Evolutionary conservation across 495 filamentous ascomycete species (phyloP).

Genomic region (Podospora anserina): DNA sequence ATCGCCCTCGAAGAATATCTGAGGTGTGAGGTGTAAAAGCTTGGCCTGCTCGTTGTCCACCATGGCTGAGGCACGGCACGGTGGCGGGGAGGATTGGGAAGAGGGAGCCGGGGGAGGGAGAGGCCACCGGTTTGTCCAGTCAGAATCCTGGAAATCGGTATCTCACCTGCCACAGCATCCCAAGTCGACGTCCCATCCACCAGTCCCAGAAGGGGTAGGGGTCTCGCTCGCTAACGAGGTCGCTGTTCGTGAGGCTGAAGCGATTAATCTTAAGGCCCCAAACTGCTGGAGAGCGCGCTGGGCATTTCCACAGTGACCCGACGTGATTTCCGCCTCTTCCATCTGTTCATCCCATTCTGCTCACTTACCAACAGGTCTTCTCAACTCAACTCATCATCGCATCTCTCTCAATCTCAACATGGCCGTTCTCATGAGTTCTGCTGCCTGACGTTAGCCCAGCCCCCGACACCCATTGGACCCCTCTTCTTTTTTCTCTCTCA

Average conservation of each 20-base stretch:
- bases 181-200: neutral
- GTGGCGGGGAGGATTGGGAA: neutral
- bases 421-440: neutral
- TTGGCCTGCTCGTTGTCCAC: neutral
- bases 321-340: constrained; percentile 5
- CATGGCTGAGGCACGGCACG: neutral
- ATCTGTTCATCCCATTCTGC: constrained; percentile 1
- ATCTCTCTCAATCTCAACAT: neutral
- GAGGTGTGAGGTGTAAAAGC: no score
- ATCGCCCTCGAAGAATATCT: no score
- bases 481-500: neutral
- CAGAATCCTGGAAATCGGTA: neutral
- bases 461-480: neutral
- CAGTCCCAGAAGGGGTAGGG: constrained; percentile 4
- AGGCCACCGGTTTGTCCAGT: constrained; percentile 9
- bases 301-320: constrained; percentile 10
- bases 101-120: neutral
- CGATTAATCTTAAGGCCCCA: constrained; percentile 14
- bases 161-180: constrained; percentile 6
- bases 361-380: neutral
- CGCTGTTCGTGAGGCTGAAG: constrained; percentile 22
- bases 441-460: neutral
- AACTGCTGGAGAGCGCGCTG: neutral
- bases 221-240: constrained; percentile 7
- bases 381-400: neutral